Percentiles rank a stretch among this genome's conserved stretches.
Evolutionary conservation across 345 rosid species (phyloP).

Genomic region (Anacardium occidentale): DNA sequence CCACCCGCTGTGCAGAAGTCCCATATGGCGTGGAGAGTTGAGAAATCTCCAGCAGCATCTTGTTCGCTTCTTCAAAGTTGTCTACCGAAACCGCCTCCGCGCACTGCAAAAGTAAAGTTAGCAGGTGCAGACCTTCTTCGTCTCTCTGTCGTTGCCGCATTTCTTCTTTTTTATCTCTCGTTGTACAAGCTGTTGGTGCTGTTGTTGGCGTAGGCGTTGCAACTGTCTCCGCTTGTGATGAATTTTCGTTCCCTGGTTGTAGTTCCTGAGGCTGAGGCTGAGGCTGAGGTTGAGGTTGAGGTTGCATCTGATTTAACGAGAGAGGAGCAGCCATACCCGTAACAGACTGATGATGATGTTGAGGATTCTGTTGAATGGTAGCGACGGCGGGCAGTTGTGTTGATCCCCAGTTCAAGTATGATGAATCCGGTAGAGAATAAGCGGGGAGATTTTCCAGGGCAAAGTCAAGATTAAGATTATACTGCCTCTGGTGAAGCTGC

Average conservation of each 20-base stretch:
- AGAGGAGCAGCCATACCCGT: slow-evolving; percentile 23
- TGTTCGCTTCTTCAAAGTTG: slow-evolving; percentile 86
- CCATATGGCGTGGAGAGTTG: slow-evolving; percentile 91
- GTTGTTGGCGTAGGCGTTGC: slow-evolving; percentile 12
- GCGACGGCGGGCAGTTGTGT: slow-evolving; percentile 27
- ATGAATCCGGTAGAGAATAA: slow-evolving; percentile 26
- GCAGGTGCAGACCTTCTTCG: slow-evolving; percentile 90
- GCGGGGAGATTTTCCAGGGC: slow-evolving; percentile 21
- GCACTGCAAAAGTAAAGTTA: slow-evolving; percentile 86
- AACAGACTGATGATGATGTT: slow-evolving; percentile 24
- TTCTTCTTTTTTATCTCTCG: slow-evolving; percentile 72
- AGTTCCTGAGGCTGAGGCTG: slow-evolving; percentile 25
- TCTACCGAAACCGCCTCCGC: slow-evolving; percentile 96
- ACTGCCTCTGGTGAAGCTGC: slow-evolving; percentile 27
- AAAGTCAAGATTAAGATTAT: slow-evolving; percentile 29
- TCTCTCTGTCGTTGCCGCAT: slow-evolving; percentile 70
- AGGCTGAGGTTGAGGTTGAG: slow-evolving; percentile 25
- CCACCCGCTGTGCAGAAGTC: slow-evolving; percentile 95
- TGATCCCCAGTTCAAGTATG: slow-evolving; percentile 31
- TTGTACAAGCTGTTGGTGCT: slow-evolving; percentile 23
- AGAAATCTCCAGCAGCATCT: slow-evolving; percentile 86
- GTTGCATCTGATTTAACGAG: slow-evolving; percentile 31
- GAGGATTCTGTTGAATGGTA: slow-evolving; percentile 15
- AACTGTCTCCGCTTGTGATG: slow-evolving; percentile 51
- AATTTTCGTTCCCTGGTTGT: slow-evolving; percentile 39